phyloP scores from a whole-genome alignment of 441 rosid species.

The Jatropha multifida region DNA sequence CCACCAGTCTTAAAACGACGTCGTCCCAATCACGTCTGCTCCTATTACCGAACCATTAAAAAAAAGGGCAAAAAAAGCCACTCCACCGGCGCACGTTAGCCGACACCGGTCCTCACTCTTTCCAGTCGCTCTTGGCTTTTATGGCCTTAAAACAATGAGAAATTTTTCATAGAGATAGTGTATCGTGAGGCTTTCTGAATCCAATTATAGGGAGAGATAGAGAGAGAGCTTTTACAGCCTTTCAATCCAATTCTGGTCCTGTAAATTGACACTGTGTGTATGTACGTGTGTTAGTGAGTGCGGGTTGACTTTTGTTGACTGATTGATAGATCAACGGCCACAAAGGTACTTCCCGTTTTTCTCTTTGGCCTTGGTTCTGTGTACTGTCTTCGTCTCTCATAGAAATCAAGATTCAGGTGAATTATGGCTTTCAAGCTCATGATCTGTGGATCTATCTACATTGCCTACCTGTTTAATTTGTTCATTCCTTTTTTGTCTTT shows the following conservation, averaged over 20 bases:
- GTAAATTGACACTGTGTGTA: background rate
- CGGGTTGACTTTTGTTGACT: slow-evolving; percentile 7
- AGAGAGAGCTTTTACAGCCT: background rate
- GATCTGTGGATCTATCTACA: slow-evolving; percentile 11
- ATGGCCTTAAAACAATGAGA: too few relatives aligned
- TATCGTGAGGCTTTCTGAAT: background rate
- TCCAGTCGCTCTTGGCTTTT: background rate
- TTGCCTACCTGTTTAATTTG: background rate
- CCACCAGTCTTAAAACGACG: background rate
- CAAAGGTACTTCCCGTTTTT: too few relatives aligned
- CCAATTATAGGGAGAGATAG: too few relatives aligned
- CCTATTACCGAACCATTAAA: background rate
- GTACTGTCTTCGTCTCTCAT: background rate
- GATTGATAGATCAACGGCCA: slow-evolving; percentile 4
- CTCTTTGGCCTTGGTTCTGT: background rate
- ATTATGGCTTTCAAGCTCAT: slow-evolving; percentile 6
- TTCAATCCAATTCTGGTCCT: background rate
- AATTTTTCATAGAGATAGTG: too few relatives aligned
- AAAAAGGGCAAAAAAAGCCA: background rate
- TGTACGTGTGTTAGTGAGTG: background rate
- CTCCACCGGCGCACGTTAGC: background rate
- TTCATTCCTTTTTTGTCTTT: background rate
- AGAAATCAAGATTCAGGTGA: background rate
- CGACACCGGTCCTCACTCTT: background rate
- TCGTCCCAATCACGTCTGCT: background rate